Evolutionary conservation across 768 basidiomycete genomes (phyloP).

Genomic region (Pisolithus microcarpus): DNA sequence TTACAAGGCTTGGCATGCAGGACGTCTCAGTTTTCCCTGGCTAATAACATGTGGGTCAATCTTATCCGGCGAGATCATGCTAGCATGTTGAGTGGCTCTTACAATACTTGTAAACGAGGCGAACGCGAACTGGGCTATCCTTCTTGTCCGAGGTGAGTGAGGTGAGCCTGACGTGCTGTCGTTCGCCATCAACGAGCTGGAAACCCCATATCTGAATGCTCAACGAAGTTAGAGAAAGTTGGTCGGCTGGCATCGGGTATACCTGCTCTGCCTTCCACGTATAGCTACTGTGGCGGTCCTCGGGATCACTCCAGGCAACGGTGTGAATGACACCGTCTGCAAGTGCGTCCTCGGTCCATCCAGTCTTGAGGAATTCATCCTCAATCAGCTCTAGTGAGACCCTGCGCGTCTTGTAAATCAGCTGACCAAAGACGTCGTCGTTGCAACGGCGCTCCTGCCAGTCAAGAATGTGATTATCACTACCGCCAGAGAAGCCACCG

Average conservation of each 20-base stretch:
- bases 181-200: constrained; percentile 48
- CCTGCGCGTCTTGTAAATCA: constrained; percentile 50
- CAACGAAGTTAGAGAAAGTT: background rate
- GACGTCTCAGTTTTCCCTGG: background rate
- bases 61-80: background rate
- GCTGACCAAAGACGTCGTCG: constrained; percentile 55
- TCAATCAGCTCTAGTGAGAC: constrained; percentile 41
- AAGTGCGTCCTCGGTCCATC: constrained; percentile 37
- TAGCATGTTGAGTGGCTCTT: constrained; percentile 16
- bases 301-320: constrained; percentile 51
- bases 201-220: constrained; percentile 52
- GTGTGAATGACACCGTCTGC: constrained; percentile 30
- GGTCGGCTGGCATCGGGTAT: constrained; percentile 4
- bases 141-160: constrained; percentile 54
- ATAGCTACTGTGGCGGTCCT: constrained; percentile 41
- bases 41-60: background rate
- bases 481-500: constrained; percentile 52
- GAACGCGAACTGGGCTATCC: constrained; percentile 41
- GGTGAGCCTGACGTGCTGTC: constrained; percentile 54
- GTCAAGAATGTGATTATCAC: constrained; percentile 50
- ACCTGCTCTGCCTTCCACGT: constrained; percentile 66
- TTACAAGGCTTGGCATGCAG: too few species aligned
- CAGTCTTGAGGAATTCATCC: constrained; percentile 34
- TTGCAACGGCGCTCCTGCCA: constrained; percentile 48
- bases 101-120: constrained; percentile 66